Percentiles rank a stretch among this genome's conserved stretches.
These are phyloP conservation scores for Paxillus rubicundulus DNA, from an alignment of 768 basidiomycete genomes.

Conservation along the genomic window DNA sequence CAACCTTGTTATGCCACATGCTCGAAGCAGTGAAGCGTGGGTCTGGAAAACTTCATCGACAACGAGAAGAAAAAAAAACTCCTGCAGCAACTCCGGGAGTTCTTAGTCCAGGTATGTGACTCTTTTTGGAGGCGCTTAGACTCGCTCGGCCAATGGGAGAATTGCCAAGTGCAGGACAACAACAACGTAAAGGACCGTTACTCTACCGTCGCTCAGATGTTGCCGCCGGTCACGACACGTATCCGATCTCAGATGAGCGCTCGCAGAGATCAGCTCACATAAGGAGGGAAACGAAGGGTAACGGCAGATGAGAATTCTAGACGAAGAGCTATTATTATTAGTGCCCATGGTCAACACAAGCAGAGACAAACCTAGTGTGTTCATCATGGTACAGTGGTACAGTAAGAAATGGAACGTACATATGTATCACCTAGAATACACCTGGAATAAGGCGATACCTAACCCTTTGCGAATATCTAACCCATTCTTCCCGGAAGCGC, in stretches of 20 bases:
- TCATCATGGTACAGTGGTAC: background rate
- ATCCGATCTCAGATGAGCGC: background rate
- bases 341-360: background rate
- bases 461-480: conserved; percentile 19
- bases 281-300: background rate
- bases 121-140: no score
- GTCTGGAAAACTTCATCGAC: background rate
- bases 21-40: no score
- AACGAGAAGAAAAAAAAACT: no score
- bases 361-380: background rate
- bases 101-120: no score
- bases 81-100: no score
- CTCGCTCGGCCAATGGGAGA: no score
- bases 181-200: no score
- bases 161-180: no score
- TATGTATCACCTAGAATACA: conserved; percentile 14
- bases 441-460: conserved; percentile 28
- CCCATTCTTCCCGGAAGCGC: conserved; percentile 26
- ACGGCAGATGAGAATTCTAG: background rate
- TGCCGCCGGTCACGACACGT: background rate
- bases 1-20: no score
- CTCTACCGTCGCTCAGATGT: no score
- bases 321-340: background rate
- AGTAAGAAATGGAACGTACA: background rate
- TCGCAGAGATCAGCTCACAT: background rate